A percentile compares a stretch with the other conserved stretches of the same genome.
Evolutionary conservation across 768 basidiomycete genomes (phyloP).

Genomic region (Naganishia antarctica): DNA sequence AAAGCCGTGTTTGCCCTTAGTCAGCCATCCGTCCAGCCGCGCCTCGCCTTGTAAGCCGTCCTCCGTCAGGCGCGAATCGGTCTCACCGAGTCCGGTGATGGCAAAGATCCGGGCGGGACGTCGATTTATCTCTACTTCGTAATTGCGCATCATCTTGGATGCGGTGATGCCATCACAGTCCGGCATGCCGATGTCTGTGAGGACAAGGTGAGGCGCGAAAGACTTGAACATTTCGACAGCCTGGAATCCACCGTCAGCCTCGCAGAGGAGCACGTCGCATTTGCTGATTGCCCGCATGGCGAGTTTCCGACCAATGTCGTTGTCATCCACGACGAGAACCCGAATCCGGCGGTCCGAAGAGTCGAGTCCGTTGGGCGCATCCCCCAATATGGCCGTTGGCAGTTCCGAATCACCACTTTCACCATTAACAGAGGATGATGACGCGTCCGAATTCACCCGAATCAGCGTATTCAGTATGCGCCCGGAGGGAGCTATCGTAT

Average conservation of each 20-base stretch:
- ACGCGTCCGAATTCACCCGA: neutral
- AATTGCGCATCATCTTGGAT: constrained; percentile 32
- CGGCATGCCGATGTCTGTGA: constrained; percentile 43
- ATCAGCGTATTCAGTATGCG: neutral
- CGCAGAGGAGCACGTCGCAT: neutral
- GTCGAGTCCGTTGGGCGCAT: neutral
- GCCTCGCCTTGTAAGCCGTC: constrained; percentile 34
- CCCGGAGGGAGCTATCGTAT: neutral
- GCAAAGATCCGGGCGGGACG: constrained; percentile 33
- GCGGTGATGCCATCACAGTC: constrained; percentile 37
- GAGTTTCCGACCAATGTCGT: constrained; percentile 32
- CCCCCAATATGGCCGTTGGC: neutral
- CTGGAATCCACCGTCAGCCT: constrained; percentile 33
- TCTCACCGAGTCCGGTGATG: constrained; percentile 38
- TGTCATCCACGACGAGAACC: constrained; percentile 40
- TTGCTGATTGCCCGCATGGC: constrained; percentile 19
- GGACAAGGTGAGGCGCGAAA: constrained; percentile 34
- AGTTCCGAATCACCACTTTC: neutral
- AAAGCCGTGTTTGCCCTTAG: constrained; percentile 37
- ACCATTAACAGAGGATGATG: neutral
- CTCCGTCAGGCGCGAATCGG: constrained; percentile 33
- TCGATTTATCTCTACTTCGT: constrained; percentile 22
- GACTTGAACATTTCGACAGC: constrained; percentile 32
- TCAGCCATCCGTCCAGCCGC: constrained; percentile 40
- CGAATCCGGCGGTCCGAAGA: constrained; percentile 6